Conservation (phyloP, 2,329 filamentous ascomycete genomes). For the Colletotrichum plurivorum region DNA sequence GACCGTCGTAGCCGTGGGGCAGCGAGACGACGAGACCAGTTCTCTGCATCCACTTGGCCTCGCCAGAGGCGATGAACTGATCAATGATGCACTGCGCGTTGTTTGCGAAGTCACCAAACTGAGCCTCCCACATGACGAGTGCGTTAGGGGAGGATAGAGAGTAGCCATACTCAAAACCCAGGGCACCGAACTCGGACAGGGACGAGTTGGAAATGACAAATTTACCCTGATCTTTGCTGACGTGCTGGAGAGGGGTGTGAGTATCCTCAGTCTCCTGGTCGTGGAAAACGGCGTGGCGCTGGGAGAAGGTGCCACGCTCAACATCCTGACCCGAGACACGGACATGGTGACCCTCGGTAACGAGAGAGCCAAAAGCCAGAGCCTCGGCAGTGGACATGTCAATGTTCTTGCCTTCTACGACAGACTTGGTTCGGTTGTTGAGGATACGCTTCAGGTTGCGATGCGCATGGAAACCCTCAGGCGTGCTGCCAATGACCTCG, state of each 20-base stretch:
- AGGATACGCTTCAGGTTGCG: constrained; percentile 98
- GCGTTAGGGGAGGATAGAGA: constrained; percentile 97
- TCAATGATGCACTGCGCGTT: constrained; percentile 99
- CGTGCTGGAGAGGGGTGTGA: constrained; percentile 91
- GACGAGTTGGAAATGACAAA: constrained; percentile 99
- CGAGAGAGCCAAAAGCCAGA: constrained; percentile 91
- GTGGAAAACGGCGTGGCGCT: constrained; percentile 96
- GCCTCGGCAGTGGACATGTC: constrained; percentile 99
- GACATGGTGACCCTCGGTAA: constrained; percentile 94
- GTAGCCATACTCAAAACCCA: constrained; percentile 99
- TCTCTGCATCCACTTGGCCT: constrained; percentile 98
- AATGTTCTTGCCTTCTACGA: constrained; percentile 92
- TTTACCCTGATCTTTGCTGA: constrained; percentile 92
- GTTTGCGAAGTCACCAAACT: constrained; percentile 99
- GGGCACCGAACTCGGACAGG: constrained; percentile 76
- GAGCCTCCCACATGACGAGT: constrained; percentile 99
- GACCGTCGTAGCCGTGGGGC: constrained; percentile 97
- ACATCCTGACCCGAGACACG: constrained; percentile 99
- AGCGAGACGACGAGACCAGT: constrained; percentile 96
- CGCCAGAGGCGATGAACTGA: constrained; percentile 97
- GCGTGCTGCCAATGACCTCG: constrained; percentile 81
- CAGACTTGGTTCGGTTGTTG: constrained; percentile 88
- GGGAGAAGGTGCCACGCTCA: constrained; percentile 98
- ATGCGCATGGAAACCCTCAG: constrained; percentile 90
- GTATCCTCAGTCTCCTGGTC: constrained; percentile 96